Evolutionary conservation across 805 yeast species (phyloP).

Genomic region (Barnettozyma siamensis): DNA sequence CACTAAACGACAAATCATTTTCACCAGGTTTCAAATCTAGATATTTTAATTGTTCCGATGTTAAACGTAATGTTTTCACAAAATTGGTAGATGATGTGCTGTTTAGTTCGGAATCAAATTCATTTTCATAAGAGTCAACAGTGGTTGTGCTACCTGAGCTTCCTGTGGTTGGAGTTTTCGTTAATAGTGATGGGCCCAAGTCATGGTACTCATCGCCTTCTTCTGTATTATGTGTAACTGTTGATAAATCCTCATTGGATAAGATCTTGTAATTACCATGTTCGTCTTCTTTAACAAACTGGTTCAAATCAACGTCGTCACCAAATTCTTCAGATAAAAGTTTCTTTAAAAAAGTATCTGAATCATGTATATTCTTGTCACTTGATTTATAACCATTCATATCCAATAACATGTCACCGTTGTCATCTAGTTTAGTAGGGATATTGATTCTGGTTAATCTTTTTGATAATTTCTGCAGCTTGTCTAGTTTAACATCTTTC

Average conservation of each 20-base stretch:
- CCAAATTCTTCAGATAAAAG: constrained; percentile 75
- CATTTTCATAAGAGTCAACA: constrained; percentile 5
- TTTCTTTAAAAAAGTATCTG: constrained; percentile 71
- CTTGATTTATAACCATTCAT: constrained; percentile 95
- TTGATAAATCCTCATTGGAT: constrained; percentile 26
- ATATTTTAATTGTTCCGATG: constrained; percentile 80
- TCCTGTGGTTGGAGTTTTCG: neutral
- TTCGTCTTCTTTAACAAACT: constrained; percentile 49
- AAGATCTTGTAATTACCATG: constrained; percentile 63
- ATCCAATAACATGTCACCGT: constrained; percentile 87
- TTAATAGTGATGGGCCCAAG: neutral
- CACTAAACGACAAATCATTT: constrained; percentile 72
- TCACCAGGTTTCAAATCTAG: constrained; percentile 73
- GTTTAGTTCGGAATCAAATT: constrained; percentile 4
- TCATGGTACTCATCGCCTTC: neutral
- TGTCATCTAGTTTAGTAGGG: constrained; percentile 80
- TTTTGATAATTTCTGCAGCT: constrained; percentile 58
- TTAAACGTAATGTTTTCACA: constrained; percentile 83
- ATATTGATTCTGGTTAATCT: constrained; percentile 67
- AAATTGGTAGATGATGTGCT: constrained; percentile 32
- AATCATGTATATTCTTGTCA: constrained; percentile 65
- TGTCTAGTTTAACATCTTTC: constrained; percentile 43
- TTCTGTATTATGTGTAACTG: neutral
- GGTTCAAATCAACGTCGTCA: constrained; percentile 38
- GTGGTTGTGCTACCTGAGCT: constrained; percentile 1